Conservation (phyloP, 2,329 filamentous ascomycete genomes). For the Monosporascus ibericus region DNA sequence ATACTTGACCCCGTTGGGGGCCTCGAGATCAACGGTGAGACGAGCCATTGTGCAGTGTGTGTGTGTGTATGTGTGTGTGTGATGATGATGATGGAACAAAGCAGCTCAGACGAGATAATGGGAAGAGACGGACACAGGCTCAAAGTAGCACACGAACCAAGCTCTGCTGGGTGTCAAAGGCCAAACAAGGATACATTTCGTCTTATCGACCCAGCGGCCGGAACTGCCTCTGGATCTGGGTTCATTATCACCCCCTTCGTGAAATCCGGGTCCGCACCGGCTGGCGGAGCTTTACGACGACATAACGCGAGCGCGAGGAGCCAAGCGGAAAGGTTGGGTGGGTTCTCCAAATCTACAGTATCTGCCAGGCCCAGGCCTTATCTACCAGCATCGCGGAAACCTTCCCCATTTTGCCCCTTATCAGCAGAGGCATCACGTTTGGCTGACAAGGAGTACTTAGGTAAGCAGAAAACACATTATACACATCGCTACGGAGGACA, state of each 20-base stretch:
- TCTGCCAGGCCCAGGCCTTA: neutral
- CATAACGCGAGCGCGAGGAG: neutral
- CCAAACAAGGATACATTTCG: neutral
- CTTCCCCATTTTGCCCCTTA: neutral
- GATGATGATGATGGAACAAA: neutral
- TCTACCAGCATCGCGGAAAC: neutral
- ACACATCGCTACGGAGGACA: neutral
- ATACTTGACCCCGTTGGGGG: slow-evolving; percentile 1
- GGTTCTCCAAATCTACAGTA: neutral
- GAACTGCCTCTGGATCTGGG: neutral
- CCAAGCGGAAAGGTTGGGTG: neutral
- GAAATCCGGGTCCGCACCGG: neutral
- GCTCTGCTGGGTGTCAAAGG: neutral
- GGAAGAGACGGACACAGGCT: neutral
- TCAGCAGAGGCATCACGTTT: neutral
- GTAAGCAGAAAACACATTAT: neutral
- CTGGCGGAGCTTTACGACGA: neutral
- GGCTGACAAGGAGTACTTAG: neutral
- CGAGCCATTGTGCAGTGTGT: neutral
- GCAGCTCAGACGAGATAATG: neutral
- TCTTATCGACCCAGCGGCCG: neutral
- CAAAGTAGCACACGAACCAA: neutral
- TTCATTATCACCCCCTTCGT: neutral
- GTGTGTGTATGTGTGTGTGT: no score
- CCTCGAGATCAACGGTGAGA: neutral